These are phyloP conservation scores for Podospora bellae-mahoneyi DNA, from an alignment of 495 filamentous ascomycete genomes.

Conservation along the genomic window DNA sequence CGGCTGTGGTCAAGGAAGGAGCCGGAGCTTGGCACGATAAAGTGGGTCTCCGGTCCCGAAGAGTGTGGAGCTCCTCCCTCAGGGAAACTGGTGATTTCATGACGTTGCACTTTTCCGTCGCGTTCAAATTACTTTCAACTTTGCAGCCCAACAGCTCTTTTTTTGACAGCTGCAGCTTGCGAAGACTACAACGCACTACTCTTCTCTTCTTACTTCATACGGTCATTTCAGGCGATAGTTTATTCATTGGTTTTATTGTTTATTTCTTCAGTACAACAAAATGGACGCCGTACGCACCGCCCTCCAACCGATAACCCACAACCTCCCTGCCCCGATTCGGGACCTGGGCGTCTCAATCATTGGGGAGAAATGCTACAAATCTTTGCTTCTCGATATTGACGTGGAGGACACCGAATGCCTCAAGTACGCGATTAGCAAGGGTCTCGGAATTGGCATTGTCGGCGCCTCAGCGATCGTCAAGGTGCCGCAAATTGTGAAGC, in stretches of 20 bases:
- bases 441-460: constrained; percentile 88
- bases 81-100: not conserved
- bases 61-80: not conserved
- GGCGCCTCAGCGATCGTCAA: constrained; percentile 86
- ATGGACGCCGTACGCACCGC: constrained; percentile 60
- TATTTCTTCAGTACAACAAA: constrained; percentile 9
- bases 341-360: constrained; percentile 74
- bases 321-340: constrained; percentile 73
- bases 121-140: not conserved
- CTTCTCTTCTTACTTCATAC: not conserved
- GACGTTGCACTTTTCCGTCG: not conserved
- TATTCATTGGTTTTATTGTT: not conserved
- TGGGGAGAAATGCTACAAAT: constrained; percentile 77
- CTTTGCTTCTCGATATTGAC: constrained; percentile 77
- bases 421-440: constrained; percentile 85
- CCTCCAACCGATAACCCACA: constrained; percentile 73
- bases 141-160: not conserved
- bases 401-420: constrained; percentile 68
- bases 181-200: not conserved
- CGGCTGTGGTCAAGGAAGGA: not conserved
- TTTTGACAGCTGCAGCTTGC: not conserved
- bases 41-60: not conserved
- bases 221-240: not conserved
- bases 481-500: constrained; percentile 91
- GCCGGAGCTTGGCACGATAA: not conserved